Percentiles rank a stretch among this genome's conserved stretches.
phyloP scores from a whole-genome alignment of 768 basidiomycete genomes.

The Leccinum uliginosum region DNA sequence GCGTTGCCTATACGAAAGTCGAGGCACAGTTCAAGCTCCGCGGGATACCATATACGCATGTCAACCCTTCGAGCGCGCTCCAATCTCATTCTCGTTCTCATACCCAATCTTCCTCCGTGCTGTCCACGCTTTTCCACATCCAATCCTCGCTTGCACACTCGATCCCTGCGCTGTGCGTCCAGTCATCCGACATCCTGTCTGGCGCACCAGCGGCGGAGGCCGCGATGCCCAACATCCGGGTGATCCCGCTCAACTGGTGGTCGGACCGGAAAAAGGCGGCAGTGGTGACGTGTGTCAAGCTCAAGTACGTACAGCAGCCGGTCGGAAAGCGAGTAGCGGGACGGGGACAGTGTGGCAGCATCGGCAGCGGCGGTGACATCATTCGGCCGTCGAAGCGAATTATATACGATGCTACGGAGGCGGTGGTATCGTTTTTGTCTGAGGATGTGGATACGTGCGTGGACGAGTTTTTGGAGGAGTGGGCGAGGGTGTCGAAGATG shows the following conservation, averaged over 20 bases:
- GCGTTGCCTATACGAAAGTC: slow-evolving; percentile 85
- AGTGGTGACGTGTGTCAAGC: slow-evolving; percentile 86
- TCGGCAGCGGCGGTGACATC: slow-evolving; percentile 39
- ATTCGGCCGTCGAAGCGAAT: slow-evolving; percentile 86
- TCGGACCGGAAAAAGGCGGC: slow-evolving; percentile 63
- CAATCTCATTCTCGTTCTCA: not conserved
- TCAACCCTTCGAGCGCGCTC: slow-evolving; percentile 52
- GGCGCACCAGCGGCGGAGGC: slow-evolving; percentile 86
- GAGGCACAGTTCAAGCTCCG: slow-evolving; percentile 84
- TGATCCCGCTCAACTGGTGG: slow-evolving; percentile 92
- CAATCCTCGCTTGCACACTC: slow-evolving; percentile 74
- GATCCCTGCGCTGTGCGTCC: slow-evolving; percentile 80
- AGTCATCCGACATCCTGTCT: slow-evolving; percentile 74
- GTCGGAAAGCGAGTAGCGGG: slow-evolving; percentile 61
- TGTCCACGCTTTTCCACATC: slow-evolving; percentile 48
- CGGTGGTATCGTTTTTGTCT: slow-evolving; percentile 84
- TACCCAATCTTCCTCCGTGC: slow-evolving; percentile 19
- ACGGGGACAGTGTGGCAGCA: not conserved
- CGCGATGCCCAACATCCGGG: slow-evolving; percentile 87
- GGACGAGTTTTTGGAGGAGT: slow-evolving; percentile 86
- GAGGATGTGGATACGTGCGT: slow-evolving; percentile 86
- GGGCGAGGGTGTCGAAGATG: slow-evolving; percentile 91
- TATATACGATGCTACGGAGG: slow-evolving; percentile 84
- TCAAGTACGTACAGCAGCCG: slow-evolving; percentile 86
- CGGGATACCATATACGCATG: slow-evolving; percentile 71